Evolutionary conservation across 2,329 filamentous ascomycete genomes (phyloP).

Genomic region (Nakataea oryzae): DNA sequence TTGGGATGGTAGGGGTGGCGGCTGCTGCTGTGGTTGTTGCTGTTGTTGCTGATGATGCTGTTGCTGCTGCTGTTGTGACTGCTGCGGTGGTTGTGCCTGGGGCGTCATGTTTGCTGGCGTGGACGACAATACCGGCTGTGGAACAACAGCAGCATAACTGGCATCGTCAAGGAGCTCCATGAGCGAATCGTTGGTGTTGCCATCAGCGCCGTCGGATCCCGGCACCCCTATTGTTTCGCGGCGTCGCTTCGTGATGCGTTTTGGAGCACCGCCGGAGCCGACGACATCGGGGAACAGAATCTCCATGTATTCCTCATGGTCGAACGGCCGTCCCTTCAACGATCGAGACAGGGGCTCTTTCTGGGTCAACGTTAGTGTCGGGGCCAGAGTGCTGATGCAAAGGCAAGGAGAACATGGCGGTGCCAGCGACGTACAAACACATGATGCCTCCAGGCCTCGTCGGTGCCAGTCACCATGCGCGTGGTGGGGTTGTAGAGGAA

Average conservation of each 20-base stretch:
- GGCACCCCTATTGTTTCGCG: slow-evolving; percentile 34
- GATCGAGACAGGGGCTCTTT: slow-evolving; percentile 48
- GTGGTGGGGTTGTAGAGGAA: slow-evolving; percentile 42
- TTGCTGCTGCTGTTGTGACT: slow-evolving; percentile 5
- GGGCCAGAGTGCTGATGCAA: neutral
- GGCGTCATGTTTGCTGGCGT: neutral
- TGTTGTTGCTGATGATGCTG: slow-evolving; percentile 9
- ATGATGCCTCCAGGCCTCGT: slow-evolving; percentile 46
- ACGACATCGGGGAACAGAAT: slow-evolving; percentile 50
- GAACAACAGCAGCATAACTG: slow-evolving; percentile 12
- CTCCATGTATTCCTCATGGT: slow-evolving; percentile 51
- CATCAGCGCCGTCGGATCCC: slow-evolving; percentile 33
- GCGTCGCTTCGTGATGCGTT: slow-evolving; percentile 45
- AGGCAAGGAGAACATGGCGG: neutral
- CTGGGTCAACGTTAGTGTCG: slow-evolving; percentile 21
- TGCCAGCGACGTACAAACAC: slow-evolving; percentile 42
- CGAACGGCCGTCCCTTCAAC: slow-evolving; percentile 45
- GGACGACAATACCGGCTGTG: slow-evolving; percentile 1
- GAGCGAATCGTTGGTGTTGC: slow-evolving; percentile 26
- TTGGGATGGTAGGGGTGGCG: neutral
- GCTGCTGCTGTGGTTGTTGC: slow-evolving; percentile 3
- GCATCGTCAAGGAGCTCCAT: slow-evolving; percentile 30
- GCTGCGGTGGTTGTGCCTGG: slow-evolving; percentile 8
- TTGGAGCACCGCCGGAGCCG: slow-evolving; percentile 48
- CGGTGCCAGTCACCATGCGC: slow-evolving; percentile 41